These are phyloP conservation scores for Colletotrichum horii DNA, from an alignment of 2,329 filamentous ascomycete genomes.

Conservation along the genomic window DNA sequence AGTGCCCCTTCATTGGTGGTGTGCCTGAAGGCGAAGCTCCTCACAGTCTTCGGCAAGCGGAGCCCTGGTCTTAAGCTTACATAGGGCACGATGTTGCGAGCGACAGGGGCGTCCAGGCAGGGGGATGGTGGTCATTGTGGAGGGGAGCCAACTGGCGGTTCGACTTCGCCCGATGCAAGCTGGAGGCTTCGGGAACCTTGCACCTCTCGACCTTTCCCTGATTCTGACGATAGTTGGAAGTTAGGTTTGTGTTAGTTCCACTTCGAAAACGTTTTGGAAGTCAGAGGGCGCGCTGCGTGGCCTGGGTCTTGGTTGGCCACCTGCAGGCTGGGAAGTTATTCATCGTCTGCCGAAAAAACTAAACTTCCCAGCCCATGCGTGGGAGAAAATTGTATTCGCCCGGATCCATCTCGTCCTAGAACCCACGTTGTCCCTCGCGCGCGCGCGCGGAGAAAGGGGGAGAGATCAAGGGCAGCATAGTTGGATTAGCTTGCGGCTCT, in stretches of 20 bases:
- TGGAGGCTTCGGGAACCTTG: neutral
- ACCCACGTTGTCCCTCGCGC: neutral
- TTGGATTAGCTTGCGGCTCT: neutral
- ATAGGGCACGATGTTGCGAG: neutral
- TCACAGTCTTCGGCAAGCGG: neutral
- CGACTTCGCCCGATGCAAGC: conserved; percentile 12
- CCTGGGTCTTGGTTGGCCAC: neutral
- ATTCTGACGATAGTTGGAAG: conserved; percentile 1
- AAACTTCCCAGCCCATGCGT: neutral
- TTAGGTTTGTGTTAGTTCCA: neutral
- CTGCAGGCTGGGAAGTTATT: neutral
- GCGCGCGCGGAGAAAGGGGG: neutral
- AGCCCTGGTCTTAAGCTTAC: conserved; percentile 8
- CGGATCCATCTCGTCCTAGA: neutral
- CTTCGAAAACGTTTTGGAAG: conserved; percentile 10
- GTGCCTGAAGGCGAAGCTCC: neutral
- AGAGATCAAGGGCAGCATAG: neutral
- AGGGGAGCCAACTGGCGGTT: neutral
- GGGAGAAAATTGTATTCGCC: neutral
- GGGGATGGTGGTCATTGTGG: neutral
- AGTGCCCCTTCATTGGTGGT: neutral
- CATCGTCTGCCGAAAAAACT: neutral
- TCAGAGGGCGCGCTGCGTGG: neutral
- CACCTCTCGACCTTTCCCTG: neutral
- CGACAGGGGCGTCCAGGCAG: neutral